Evolutionary conservation across 345 rosid species (phyloP).

Genomic region (Eucalyptus albens): DNA sequence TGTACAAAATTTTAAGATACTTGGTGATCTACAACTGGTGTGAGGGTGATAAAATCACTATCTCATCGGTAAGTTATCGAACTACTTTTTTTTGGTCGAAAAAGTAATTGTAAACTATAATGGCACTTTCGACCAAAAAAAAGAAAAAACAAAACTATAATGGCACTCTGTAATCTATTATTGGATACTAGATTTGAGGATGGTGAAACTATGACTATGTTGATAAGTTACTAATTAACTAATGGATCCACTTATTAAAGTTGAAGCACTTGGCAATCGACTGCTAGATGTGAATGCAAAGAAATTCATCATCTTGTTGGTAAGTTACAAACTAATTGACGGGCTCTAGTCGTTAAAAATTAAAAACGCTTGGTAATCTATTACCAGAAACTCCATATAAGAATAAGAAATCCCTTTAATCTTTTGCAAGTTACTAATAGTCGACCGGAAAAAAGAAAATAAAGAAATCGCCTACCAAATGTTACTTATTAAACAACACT

Average conservation of each 20-base stretch:
- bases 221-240: background rate
- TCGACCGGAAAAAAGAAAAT: background rate
- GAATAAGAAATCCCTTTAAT: no score
- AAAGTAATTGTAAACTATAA: no score
- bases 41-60: background rate
- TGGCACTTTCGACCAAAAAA: no score
- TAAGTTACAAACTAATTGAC: background rate
- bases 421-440: background rate
- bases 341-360: background rate
- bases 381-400: accelerated
- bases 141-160: no score
- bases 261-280: background rate
- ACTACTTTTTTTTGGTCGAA: background rate
- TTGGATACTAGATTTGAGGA: background rate
- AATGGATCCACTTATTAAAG: background rate
- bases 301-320: no score
- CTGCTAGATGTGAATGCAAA: background rate
- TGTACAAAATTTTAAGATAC: background rate
- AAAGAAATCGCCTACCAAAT: background rate
- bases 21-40: background rate
- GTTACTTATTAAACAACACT: background rate
- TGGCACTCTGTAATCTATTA: background rate
- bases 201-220: no score
- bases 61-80: background rate
- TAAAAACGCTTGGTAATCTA: background rate